A percentile compares a stretch with the other conserved stretches of the same genome.
phyloP scores from a whole-genome alignment of 257 asterid genomes.

The Thymus quinquecostatus region DNA sequence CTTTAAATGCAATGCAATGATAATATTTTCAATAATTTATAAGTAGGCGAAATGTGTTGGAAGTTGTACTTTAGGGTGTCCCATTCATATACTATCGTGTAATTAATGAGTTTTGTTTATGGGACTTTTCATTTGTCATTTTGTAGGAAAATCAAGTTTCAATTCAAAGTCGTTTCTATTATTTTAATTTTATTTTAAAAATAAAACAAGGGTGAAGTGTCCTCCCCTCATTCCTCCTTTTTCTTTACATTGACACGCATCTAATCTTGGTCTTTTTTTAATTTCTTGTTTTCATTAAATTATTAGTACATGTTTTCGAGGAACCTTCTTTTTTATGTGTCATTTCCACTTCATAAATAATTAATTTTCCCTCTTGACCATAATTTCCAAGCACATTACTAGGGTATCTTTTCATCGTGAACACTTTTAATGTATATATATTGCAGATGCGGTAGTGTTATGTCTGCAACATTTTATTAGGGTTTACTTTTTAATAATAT shows the following conservation, averaged over 20 bases:
- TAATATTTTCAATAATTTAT: neutral
- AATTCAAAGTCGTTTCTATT: conserved; percentile 28
- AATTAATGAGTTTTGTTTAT: conserved; percentile 33
- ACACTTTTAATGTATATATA: too few species aligned
- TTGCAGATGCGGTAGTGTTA: too few species aligned
- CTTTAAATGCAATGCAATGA: neutral
- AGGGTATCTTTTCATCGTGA: too few species aligned
- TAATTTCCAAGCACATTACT: too few species aligned
- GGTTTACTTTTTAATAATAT: too few species aligned
- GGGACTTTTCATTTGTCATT: conserved; percentile 36
- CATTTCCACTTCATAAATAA: neutral
- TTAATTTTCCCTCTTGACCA: too few species aligned
- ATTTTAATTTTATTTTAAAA: neutral
- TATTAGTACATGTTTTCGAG: neutral
- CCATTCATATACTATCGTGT: conserved; percentile 11
- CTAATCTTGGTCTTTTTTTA: conserved; percentile 32
- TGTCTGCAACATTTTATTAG: too few species aligned
- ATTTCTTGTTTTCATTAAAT: neutral
- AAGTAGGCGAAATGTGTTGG: neutral
- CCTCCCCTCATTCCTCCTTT: conserved; percentile 23
- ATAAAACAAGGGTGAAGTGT: conserved; percentile 19
- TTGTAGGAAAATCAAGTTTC: conserved; percentile 13
- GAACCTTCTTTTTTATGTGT: neutral
- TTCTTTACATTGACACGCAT: conserved; percentile 23
- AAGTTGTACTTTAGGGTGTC: conserved; percentile 21